These are phyloP conservation scores for Phytophthora pseudosyringae DNA, from an alignment of 352 stramenopile genomes.

Conservation along the genomic window DNA sequence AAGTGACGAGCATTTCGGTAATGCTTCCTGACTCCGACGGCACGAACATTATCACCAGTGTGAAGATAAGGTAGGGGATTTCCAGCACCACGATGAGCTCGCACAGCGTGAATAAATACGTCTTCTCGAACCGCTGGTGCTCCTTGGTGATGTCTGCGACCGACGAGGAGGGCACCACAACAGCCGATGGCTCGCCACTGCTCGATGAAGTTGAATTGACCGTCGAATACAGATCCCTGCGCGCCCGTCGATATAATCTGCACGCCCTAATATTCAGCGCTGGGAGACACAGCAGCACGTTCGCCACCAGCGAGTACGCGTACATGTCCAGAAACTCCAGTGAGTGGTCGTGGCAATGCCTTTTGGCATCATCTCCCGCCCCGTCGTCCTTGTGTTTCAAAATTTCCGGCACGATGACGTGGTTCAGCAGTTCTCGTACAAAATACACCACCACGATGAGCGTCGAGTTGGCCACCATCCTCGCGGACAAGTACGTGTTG, in stretches of 20 bases:
- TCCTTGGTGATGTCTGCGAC: constrained; percentile 46
- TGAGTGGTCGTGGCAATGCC: constrained; percentile 57
- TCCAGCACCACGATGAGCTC: constrained; percentile 81
- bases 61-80: constrained; percentile 73
- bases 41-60: constrained; percentile 56
- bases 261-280: constrained; percentile 69
- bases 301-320: constrained; percentile 62
- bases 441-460: constrained; percentile 71
- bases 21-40: constrained; percentile 47
- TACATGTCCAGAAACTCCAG: constrained; percentile 73
- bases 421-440: constrained; percentile 55
- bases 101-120: constrained; percentile 73
- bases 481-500: constrained; percentile 79
- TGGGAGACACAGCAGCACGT: constrained; percentile 72
- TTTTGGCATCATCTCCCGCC: constrained; percentile 23
- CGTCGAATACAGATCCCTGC: constrained; percentile 20
- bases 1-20: constrained; percentile 37
- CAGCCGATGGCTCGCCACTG: constrained; percentile 20
- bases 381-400: constrained; percentile 29
- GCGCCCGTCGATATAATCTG: constrained; percentile 52
- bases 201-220: constrained; percentile 40
- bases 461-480: constrained; percentile 79
- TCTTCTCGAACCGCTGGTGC: constrained; percentile 69
- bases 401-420: constrained; percentile 53
- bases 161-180: constrained; percentile 36